Evolutionary conservation across 2,329 filamentous ascomycete genomes (phyloP), one percentile per base, ranked within the genome.

Genomic region (Amauroascus niger): DNA sequence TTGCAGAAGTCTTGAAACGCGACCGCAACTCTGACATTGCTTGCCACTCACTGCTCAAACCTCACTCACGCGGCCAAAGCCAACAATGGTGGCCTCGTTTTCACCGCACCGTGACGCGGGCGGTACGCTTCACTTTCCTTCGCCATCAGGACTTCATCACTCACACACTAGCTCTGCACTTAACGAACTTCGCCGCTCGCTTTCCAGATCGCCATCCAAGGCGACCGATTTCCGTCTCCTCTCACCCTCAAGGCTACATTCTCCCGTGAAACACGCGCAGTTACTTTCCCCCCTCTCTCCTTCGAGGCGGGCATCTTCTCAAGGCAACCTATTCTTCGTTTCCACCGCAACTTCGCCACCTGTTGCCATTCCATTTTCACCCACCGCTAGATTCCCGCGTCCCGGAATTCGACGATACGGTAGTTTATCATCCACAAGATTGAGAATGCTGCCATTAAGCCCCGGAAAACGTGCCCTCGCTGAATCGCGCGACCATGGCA

Each of bases 121-220:
- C 67, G 87, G 87, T 64, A 91, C 87, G 55, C 77, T 95, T 63
- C 88, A 93, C 65, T 77, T 95, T 63, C 84, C 88, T 59, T 95
- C 90, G 58, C 90, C 91, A 55, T 91, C 87, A 46, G 83, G 87
- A 64, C 81, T 82, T 57, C 87, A 88, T 68, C 84, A 87, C 70
- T 85, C 91, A 63, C 87, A 95, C 73, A 82, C 88, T 59, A 84
- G 86, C 57, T 83, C 87, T 49, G 84, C 87, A 55, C 86, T 95
- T 59, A 81, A 88, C 65, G 87, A 88, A 63, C 76, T 96, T 55
- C 81, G 90, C 60, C 86, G 88, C 62, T 95, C 91, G 24, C 77
- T 96, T 59, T 96, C 90, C 54, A 81, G 89, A 63, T 96, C 91
- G n/a, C 91, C 91, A 9, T 95, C 91, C 30, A 95, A 93, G 69